phyloP scores from a whole-genome alignment of 2,329 filamentous ascomycete species.

The Herpotrichia juniperi region DNA sequence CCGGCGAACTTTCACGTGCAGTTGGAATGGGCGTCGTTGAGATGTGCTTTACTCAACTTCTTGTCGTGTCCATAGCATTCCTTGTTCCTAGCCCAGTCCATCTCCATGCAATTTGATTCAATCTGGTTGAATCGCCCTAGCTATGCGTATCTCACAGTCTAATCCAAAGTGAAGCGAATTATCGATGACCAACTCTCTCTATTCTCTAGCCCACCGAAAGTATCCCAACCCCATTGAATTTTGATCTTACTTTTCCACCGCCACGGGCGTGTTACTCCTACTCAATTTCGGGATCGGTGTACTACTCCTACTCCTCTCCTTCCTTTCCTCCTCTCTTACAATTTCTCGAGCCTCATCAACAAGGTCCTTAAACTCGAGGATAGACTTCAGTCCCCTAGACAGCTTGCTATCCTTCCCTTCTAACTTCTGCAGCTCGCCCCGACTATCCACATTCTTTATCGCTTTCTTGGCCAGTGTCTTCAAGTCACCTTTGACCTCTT shows the following conservation, averaged over 20 bases:
- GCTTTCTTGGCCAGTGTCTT: conserved; percentile 45
- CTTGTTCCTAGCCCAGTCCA: not conserved
- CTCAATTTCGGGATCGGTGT: conserved; percentile 8
- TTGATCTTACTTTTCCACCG: conserved; percentile 1
- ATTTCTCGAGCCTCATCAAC: conserved; percentile 43
- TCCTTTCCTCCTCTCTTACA: conserved; percentile 37
- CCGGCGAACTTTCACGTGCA: no score
- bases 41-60: no score
- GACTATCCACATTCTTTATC: conserved; percentile 37
- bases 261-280: conserved; percentile 12
- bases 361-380: conserved; percentile 38
- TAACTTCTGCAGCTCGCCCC: conserved; percentile 39
- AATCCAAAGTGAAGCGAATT: not conserved
- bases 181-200: not conserved
- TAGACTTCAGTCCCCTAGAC: conserved; percentile 37
- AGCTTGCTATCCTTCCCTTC: conserved; percentile 42
- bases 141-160: conserved; percentile 1
- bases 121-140: not conserved
- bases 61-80: not conserved
- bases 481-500: conserved; percentile 38
- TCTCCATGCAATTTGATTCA: not conserved
- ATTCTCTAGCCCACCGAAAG: not conserved
- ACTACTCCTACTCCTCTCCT: conserved; percentile 13
- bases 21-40: no score
- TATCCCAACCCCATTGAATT: not conserved